These are phyloP conservation scores for Coemansia interrupta DNA, from an alignment of 192 early-diverging fungal species.

Conservation along the genomic window DNA sequence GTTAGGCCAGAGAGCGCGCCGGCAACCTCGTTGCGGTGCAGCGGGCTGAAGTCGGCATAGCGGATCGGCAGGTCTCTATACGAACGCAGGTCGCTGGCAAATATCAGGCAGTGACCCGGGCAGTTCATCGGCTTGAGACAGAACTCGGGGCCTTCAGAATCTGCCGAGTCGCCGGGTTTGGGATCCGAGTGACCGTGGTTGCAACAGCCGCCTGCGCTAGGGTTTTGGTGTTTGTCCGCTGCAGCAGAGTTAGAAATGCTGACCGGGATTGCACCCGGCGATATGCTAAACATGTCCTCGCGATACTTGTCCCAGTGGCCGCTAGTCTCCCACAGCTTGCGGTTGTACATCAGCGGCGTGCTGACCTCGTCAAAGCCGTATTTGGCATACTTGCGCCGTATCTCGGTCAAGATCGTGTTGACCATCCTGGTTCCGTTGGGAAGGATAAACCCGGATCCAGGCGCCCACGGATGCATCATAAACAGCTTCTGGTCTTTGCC, in stretches of 20 bases:
- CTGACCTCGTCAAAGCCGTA: slow-evolving; percentile 87
- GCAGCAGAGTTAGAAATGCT: not conserved
- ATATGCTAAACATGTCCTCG: slow-evolving; percentile 84
- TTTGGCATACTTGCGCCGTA: slow-evolving; percentile 70
- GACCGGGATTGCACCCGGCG: slow-evolving; percentile 9
- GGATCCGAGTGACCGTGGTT: slow-evolving; percentile 17
- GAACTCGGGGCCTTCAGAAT: slow-evolving; percentile 52
- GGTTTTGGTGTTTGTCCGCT: no score
- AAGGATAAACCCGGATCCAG: slow-evolving; percentile 72
- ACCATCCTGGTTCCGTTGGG: slow-evolving; percentile 81
- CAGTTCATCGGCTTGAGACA: slow-evolving; percentile 99
- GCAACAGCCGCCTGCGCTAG: slow-evolving; percentile 21
- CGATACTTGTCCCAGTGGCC: slow-evolving; percentile 97
- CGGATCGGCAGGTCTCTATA: slow-evolving; percentile 87
- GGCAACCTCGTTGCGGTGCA: slow-evolving; percentile 90
- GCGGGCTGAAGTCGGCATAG: slow-evolving; percentile 87
- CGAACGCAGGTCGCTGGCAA: slow-evolving; percentile 73
- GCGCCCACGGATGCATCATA: slow-evolving; percentile 65
- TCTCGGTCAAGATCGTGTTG: slow-evolving; percentile 67
- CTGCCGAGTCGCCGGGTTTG: not conserved
- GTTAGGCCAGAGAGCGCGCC: slow-evolving; percentile 88
- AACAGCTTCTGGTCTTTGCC: slow-evolving; percentile 69
- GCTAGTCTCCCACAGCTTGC: slow-evolving; percentile 85
- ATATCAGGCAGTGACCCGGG: slow-evolving; percentile 92
- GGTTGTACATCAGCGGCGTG: slow-evolving; percentile 89